phyloP scores from a whole-genome alignment of 148 eudicot genomes.

The Vaccinium macrocarpon region DNA sequence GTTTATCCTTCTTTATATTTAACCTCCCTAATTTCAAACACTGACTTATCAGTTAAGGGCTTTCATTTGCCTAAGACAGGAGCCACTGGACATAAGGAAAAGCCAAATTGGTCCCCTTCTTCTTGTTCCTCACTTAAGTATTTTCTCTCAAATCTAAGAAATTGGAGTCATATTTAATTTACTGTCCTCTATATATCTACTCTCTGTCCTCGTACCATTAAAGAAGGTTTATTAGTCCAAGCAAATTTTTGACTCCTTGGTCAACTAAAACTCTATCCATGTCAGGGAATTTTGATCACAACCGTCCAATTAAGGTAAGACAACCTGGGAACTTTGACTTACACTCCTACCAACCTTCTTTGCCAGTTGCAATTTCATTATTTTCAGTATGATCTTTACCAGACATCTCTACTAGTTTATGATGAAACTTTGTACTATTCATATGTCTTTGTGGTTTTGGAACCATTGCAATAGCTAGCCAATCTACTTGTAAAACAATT shows the following conservation, averaged over 20 bases:
- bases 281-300: constrained; percentile 49
- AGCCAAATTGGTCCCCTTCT: constrained; percentile 40
- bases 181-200: constrained; percentile 38
- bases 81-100: constrained; percentile 39
- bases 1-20: background rate
- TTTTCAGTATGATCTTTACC: constrained; percentile 9
- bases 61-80: constrained; percentile 28
- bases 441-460: constrained; percentile 26
- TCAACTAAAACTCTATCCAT: constrained; percentile 42
- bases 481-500: background rate
- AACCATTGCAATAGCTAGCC: constrained; percentile 17
- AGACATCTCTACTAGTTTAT: constrained; percentile 20
- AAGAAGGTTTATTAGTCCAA: constrained; percentile 37
- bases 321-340: constrained; percentile 65
- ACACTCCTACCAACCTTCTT: constrained; percentile 26
- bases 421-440: constrained; percentile 30
- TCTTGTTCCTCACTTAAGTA: constrained; percentile 19
- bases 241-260: constrained; percentile 32
- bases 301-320: constrained; percentile 55
- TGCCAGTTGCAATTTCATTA: constrained; percentile 12
- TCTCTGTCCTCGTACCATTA: constrained; percentile 40
- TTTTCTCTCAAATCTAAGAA: constrained; percentile 27
- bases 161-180: constrained; percentile 35
- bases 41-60: background rate
- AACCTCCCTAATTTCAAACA: constrained; percentile 10